phyloP scores from a whole-genome alignment of 1,284 basidiomycete genomes.

The Ustilago lituana region DNA sequence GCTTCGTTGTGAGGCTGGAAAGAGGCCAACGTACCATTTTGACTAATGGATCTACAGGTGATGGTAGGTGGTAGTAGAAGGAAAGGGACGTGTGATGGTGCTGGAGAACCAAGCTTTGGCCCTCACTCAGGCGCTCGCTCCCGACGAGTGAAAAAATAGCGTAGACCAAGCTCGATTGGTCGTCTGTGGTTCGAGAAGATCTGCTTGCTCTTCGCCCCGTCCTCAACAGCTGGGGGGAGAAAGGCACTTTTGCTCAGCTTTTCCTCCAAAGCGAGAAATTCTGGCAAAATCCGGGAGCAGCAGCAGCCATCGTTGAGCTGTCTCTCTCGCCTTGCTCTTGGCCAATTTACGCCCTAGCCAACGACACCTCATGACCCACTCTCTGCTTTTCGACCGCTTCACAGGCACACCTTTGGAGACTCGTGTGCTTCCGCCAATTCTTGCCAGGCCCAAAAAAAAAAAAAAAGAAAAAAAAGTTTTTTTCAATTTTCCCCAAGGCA shows the following conservation, averaged over 20 bases:
- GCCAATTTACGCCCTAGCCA: too few species aligned
- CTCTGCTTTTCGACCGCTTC: too few species aligned
- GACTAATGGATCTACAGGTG: constrained; percentile 43
- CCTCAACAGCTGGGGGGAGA: background rate
- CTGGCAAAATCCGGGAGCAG: too few species aligned
- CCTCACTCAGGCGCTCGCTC: background rate
- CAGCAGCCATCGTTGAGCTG: background rate
- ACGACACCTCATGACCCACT: too few species aligned
- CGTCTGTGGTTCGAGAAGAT: constrained; percentile 32
- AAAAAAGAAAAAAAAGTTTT: background rate
- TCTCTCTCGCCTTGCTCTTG: background rate
- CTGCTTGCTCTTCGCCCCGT: constrained; percentile 8
- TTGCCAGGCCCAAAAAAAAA: background rate
- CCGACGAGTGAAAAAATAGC: constrained; percentile 13
- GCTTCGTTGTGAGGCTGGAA: too few species aligned
- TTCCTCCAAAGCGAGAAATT: constrained; percentile 1
- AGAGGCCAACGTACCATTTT: constrained; percentile 37
- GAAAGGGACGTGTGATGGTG: constrained; percentile 13
- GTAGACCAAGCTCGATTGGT: constrained; percentile 1
- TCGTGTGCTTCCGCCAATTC: too few species aligned
- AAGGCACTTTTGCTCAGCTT: constrained; percentile 1
- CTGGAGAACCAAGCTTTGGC: constrained; percentile 9
- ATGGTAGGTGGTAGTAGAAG: constrained; percentile 34
- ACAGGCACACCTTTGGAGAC: too few species aligned
- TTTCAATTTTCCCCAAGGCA: background rate